A percentile compares a stretch with the other conserved stretches of the same genome.
Conservation (phyloP, 345 rosid species). For the Garcia nutans region DNA sequence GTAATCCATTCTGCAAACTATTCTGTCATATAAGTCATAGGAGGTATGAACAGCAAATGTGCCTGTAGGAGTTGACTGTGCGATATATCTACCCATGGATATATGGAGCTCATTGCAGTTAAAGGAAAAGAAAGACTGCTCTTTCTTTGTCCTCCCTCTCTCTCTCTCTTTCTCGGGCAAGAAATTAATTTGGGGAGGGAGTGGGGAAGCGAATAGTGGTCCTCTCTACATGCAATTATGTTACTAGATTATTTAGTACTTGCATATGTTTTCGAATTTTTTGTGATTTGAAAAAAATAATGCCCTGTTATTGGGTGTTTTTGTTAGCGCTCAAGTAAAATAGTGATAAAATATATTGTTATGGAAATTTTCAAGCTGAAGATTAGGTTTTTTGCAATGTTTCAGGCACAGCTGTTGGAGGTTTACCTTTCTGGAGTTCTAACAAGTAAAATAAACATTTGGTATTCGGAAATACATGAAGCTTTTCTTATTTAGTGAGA, state of each 20-base stretch:
- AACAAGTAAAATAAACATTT: constrained; percentile 21
- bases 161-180: too few species aligned
- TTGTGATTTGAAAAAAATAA: background rate
- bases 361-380: constrained; percentile 3
- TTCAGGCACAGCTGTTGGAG: constrained; percentile 40
- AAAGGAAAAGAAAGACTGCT: too few species aligned
- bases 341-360: background rate
- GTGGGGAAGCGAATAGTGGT: too few species aligned
- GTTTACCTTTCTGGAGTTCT: constrained; percentile 19
- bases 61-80: background rate
- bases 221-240: background rate
- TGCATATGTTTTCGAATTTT: too few species aligned
- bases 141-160: too few species aligned
- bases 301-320: background rate
- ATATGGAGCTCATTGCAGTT: background rate
- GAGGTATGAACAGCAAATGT: background rate
- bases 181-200: too few species aligned
- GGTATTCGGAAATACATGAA: constrained; percentile 25
- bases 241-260: background rate
- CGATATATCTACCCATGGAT: background rate
- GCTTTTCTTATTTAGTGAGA: constrained; percentile 31
- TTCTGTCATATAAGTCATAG: background rate
- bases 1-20: too few species aligned
- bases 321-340: too few species aligned
- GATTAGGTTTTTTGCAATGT: constrained; percentile 13